Percentiles rank a stretch among this genome's conserved stretches.
Conservation (phyloP, 768 basidiomycete species). For the Leccinum broughii region DNA sequence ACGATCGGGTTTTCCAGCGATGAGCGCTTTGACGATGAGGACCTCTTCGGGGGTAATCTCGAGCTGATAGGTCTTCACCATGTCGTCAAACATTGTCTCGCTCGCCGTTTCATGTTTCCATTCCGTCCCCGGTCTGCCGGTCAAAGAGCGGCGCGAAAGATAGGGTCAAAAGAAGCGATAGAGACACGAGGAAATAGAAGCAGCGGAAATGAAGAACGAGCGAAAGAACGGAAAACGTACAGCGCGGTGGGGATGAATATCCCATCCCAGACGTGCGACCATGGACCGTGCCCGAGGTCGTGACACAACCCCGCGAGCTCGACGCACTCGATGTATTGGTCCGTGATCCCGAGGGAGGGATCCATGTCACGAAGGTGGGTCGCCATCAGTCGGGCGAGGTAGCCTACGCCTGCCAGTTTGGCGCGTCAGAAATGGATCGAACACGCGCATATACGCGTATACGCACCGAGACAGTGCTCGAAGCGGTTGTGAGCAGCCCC, state of each 20-base stretch:
- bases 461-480: slow-evolving; percentile 76
- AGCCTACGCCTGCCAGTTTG: slow-evolving; percentile 61
- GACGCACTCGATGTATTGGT: slow-evolving; percentile 74
- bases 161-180: neutral
- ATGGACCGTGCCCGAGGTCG: slow-evolving; percentile 84
- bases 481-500: slow-evolving; percentile 81
- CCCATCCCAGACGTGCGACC: slow-evolving; percentile 83
- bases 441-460: neutral
- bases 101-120: slow-evolving; percentile 84
- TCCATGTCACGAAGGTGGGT: slow-evolving; percentile 57
- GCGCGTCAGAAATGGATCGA: no score
- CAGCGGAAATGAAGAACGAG: neutral
- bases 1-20: slow-evolving; percentile 55
- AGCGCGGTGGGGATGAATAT: slow-evolving; percentile 66
- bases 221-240: slow-evolving; percentile 41
- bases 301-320: slow-evolving; percentile 82
- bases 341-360: slow-evolving; percentile 61
- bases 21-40: slow-evolving; percentile 73
- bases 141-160: neutral
- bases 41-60: slow-evolving; percentile 49
- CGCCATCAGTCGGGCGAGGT: slow-evolving; percentile 66
- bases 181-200: neutral
- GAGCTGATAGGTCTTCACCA: slow-evolving; percentile 58
- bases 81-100: slow-evolving; percentile 78
- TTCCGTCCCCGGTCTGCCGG: slow-evolving; percentile 40